Evolutionary conservation across 371 early-diverging fungal species (phyloP), one percentile per base, ranked within the genome.

Genomic region (Lichtheimia hyalospora): DNA sequence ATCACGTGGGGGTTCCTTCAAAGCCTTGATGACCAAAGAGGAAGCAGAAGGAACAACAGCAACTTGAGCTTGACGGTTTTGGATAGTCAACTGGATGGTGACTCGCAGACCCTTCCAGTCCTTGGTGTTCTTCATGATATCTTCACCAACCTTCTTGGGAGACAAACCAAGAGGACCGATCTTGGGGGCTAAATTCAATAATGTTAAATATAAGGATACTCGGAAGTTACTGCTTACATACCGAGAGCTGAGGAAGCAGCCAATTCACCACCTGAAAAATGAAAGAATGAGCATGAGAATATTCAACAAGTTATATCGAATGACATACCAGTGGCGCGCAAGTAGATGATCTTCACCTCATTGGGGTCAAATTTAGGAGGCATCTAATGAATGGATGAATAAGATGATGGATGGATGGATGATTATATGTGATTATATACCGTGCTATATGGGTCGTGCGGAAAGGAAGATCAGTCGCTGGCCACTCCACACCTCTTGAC

Each of bases 91-190:
- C 81, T 92, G 87, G 62, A 99, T 99, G 68, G 98, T 96, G 73
- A 99, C 92, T 79, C 96, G 93, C 60, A 99, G 91, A 85, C 99
- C 96, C 89, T 97, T 97, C 92, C 93, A 99, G 73, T 96, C 98
- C 79, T 90, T 86, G 73, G 99, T 99, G 73, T 95, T 97, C 92
- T 99, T 99, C 86, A 97, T 98, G 69, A 99, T 98, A 83, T 99
- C 99, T 87, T 99, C 99, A 84, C 99, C 99, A 70, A 99, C 96
- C 90, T 98, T 98, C 91, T 99, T 99, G 84, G 99, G 99, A 55
- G 97, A 92, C 85, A 99, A 86, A 94, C 99, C 99, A 71, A 99
- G 92, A 69, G 99, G 99, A 92, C 99, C 99, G 71, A 99, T 95
- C 91, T 97, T 99, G 80, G 99, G 99, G 28, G 77, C 75, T 64